Percentiles rank a stretch among this genome's conserved stretches.
These are phyloP conservation scores for Mycena kentingensis DNA, from an alignment of 768 basidiomycete genomes.

Conservation along the genomic window DNA sequence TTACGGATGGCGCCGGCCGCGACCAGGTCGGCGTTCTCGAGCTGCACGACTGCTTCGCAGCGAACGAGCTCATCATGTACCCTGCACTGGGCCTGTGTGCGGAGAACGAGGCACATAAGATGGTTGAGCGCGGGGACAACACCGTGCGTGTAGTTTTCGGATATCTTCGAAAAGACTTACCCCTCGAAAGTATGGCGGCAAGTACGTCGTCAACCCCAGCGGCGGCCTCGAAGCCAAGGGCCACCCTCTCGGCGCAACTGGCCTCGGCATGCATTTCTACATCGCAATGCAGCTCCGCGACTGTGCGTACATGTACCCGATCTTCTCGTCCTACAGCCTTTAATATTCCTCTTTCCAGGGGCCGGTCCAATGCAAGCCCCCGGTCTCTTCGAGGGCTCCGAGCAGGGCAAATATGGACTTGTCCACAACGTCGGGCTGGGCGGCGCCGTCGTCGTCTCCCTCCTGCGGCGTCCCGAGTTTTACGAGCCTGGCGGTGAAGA, in stretches of 20 bases:
- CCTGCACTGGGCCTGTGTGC: slow-evolving; percentile 76
- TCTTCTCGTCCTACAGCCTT: neutral
- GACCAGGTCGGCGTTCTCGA: slow-evolving; percentile 84
- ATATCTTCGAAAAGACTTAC: neutral
- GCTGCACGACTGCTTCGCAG: slow-evolving; percentile 84
- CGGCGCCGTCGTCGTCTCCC: slow-evolving; percentile 74
- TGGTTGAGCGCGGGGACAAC: slow-evolving; percentile 77
- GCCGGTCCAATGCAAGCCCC: slow-evolving; percentile 84
- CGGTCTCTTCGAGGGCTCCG: slow-evolving; percentile 60
- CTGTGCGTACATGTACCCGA: slow-evolving; percentile 52
- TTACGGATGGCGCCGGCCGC: slow-evolving; percentile 60
- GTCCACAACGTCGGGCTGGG: slow-evolving; percentile 86
- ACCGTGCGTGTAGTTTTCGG: slow-evolving; percentile 50
- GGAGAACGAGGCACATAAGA: slow-evolving; percentile 64
- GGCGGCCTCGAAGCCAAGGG: slow-evolving; percentile 90
- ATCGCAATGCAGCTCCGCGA: slow-evolving; percentile 77
- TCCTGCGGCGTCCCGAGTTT: slow-evolving; percentile 79
- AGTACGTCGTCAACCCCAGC: slow-evolving; percentile 82
- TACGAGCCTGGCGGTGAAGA: slow-evolving; percentile 66
- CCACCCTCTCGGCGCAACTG: slow-evolving; percentile 82
- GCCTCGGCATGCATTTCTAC: slow-evolving; percentile 86
- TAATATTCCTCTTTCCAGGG: slow-evolving; percentile 44
- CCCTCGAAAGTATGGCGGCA: slow-evolving; percentile 80
- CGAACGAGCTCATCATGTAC: slow-evolving; percentile 85
- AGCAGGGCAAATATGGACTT: slow-evolving; percentile 76